Evolutionary conservation across 2,329 filamentous ascomycete genomes (phyloP).

Genomic region (Parafenestella ontariensis): DNA sequence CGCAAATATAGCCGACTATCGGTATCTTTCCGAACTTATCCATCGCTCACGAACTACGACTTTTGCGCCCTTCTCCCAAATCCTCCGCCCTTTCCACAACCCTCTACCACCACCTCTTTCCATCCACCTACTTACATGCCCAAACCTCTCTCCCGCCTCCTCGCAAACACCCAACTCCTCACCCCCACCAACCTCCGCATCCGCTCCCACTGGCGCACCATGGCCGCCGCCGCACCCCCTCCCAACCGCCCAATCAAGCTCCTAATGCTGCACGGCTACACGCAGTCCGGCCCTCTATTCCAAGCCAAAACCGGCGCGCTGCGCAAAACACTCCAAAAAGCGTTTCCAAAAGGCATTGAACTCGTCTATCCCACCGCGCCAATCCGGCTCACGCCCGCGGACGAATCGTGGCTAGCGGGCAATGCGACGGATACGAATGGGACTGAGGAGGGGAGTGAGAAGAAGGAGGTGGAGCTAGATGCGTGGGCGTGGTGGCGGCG

Average conservation of each 20-base stretch:
- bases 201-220: constrained; percentile 33
- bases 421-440: background rate
- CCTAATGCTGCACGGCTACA: constrained; percentile 73
- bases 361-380: constrained; percentile 58
- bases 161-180: constrained; percentile 17
- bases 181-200: constrained; percentile 21
- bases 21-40: constrained; percentile 9
- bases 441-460: constrained; percentile 15
- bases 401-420: constrained; percentile 60
- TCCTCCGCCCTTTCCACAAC: too few species aligned
- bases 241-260: constrained; percentile 52
- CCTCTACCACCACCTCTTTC: constrained; percentile 7
- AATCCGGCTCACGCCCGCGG: constrained; percentile 51
- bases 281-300: constrained; percentile 87
- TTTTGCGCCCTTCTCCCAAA: background rate
- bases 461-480: constrained; percentile 64
- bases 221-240: constrained; percentile 38
- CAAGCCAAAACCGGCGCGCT: constrained; percentile 86
- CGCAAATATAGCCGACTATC: constrained; percentile 11
- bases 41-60: background rate
- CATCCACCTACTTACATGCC: constrained; percentile 12
- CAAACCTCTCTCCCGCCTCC: background rate
- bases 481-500: constrained; percentile 85
- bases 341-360: constrained; percentile 64
- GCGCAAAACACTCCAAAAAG: constrained; percentile 79